A percentile compares a stretch with the other conserved stretches of the same genome.
Evolutionary conservation across 2,329 filamentous ascomycete species (phyloP).

Genomic region (Beauveria pseudobassiana): DNA sequence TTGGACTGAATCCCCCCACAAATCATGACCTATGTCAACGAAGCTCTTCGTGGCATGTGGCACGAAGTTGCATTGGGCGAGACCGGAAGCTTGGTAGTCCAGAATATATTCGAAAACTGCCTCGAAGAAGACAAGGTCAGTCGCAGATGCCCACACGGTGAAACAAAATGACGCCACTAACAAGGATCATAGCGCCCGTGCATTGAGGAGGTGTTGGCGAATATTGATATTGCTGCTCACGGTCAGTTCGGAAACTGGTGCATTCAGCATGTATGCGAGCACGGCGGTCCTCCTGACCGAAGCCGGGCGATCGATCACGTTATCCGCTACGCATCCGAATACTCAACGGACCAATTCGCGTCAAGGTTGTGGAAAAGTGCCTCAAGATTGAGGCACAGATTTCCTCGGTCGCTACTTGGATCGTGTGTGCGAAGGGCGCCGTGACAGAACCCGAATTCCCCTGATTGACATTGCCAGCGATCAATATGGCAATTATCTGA

Average conservation of each 20-base stretch:
- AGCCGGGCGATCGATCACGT: constrained; percentile 93
- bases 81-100: constrained; percentile 94
- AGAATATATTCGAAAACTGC: constrained; percentile 99
- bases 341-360: constrained; percentile 98
- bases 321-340: constrained; percentile 85
- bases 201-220: constrained; percentile 90
- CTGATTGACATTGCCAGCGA: constrained; percentile 97
- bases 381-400: constrained; percentile 86
- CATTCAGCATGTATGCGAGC: constrained; percentile 98
- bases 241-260: constrained; percentile 99
- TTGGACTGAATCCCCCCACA: constrained; percentile 89
- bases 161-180: constrained; percentile 12
- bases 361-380: constrained; percentile 98
- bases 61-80: constrained; percentile 95
- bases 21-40: constrained; percentile 98
- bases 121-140: constrained; percentile 94
- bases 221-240: constrained; percentile 93
- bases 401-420: constrained; percentile 91
- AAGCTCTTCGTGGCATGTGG: constrained; percentile 94
- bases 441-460: constrained; percentile 88
- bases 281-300: constrained; percentile 83
- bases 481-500: constrained; percentile 96
- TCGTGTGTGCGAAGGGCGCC: constrained; percentile 83
- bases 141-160: not conserved
- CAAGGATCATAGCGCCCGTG: constrained; percentile 65